Conservation (phyloP, 768 basidiomycete species). For the Lyophyllum shimeji region DNA sequence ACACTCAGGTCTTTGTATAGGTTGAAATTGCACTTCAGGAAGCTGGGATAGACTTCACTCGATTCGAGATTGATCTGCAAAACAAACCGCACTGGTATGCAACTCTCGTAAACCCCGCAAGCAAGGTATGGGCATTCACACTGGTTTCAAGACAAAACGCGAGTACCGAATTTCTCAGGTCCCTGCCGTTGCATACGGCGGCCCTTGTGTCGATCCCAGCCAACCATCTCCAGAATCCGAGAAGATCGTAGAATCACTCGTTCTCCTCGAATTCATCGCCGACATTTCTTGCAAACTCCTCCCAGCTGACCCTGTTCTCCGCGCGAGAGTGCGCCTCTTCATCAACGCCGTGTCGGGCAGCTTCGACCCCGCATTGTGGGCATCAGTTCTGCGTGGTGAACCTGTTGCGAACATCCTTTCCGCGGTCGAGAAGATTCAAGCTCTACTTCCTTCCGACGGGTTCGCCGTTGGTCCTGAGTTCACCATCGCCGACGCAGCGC, state of each 20-base stretch:
- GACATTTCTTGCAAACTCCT: constrained; percentile 56
- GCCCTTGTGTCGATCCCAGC: constrained; percentile 53
- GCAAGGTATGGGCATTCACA: constrained; percentile 49
- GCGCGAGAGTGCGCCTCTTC: constrained; percentile 64
- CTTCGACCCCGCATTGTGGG: constrained; percentile 37
- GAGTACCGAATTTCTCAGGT: constrained; percentile 33
- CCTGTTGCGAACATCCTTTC: constrained; percentile 38
- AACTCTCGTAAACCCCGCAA: constrained; percentile 61
- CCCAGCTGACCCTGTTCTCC: constrained; percentile 53
- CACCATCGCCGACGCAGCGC: constrained; percentile 62
- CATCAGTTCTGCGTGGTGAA: constrained; percentile 37
- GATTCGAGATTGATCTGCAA: constrained; percentile 56
- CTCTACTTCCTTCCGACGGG: constrained; percentile 45
- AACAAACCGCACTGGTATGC: constrained; percentile 75
- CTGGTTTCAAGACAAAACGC: not conserved
- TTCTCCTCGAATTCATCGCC: constrained; percentile 66
- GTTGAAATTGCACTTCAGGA: constrained; percentile 64
- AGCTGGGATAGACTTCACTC: constrained; percentile 44
- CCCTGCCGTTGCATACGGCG: constrained; percentile 62
- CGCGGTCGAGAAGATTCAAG: constrained; percentile 48
- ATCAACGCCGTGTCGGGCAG: constrained; percentile 53
- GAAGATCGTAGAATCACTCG: constrained; percentile 64
- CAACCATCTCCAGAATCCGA: constrained; percentile 57
- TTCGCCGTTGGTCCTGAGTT: constrained; percentile 46
- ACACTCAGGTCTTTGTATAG: constrained; percentile 25